Evolutionary conservation across 2,329 filamentous ascomycete genomes (phyloP).

Genomic region (Neodidymelliopsis sp.): DNA sequence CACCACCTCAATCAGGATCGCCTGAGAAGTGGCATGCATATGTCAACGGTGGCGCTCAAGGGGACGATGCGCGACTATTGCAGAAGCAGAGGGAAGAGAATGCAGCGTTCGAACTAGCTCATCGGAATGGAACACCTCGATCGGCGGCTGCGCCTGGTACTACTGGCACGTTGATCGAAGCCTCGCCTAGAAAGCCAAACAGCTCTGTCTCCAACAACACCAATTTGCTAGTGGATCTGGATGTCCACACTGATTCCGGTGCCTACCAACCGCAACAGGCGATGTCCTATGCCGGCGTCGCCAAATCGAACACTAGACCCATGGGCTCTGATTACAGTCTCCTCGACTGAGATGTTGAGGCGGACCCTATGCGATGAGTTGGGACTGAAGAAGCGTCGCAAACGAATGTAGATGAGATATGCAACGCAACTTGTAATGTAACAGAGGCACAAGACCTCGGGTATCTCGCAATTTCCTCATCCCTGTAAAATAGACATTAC

Average conservation of each 20-base stretch:
- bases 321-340: conserved; percentile 14
- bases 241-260: conserved; percentile 1
- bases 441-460: neutral
- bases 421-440: neutral
- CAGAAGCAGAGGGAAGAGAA: conserved; percentile 24
- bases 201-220: conserved; percentile 18
- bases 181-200: conserved; percentile 21
- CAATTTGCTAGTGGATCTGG: conserved; percentile 30
- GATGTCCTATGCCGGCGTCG: conserved; percentile 10
- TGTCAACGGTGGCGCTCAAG: conserved; percentile 26
- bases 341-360: conserved; percentile 19
- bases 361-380: neutral
- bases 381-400: neutral
- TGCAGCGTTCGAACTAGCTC: conserved; percentile 13
- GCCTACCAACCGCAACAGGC: neutral
- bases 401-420: neutral
- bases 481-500: conserved; percentile 5
- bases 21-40: conserved; percentile 25
- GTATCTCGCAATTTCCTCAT: neutral
- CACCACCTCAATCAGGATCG: neutral
- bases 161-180: conserved; percentile 24
- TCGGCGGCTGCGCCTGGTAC: neutral
- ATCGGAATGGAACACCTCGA: conserved; percentile 5
- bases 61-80: conserved; percentile 29
- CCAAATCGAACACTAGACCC: neutral